phyloP scores from a whole-genome alignment of 495 filamentous ascomycete species.

The Geoglossum glabrum region DNA sequence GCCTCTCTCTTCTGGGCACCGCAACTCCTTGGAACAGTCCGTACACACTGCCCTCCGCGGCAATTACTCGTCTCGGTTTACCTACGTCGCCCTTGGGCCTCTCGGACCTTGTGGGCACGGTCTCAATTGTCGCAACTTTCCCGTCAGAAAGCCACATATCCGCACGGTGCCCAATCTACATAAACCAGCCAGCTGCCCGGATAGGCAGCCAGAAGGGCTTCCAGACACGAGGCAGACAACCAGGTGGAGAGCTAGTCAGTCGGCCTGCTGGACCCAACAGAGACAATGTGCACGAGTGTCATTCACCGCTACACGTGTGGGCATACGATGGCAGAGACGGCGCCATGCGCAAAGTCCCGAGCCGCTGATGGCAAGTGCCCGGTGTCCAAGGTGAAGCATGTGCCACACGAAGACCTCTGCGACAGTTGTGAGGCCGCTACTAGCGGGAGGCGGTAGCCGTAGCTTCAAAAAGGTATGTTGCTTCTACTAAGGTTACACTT shows the following conservation, averaged over 20 bases:
- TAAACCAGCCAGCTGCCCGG: no score
- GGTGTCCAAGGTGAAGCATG: background rate
- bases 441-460: background rate
- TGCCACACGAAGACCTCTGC: background rate
- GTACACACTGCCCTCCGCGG: background rate
- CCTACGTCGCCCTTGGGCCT: background rate
- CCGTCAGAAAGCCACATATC: background rate
- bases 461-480: background rate
- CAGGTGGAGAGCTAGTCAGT: background rate
- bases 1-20: background rate
- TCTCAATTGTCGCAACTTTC: background rate
- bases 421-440: background rate
- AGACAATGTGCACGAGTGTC: constrained; percentile 9
- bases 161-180: background rate
- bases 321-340: constrained; percentile 5
- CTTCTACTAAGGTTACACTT: background rate
- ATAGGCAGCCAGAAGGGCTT: no score
- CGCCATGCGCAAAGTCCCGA: constrained; percentile 8
- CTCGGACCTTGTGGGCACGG: background rate
- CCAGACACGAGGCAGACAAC: background rate
- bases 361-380: background rate
- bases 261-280: no score
- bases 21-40: background rate
- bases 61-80: background rate
- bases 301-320: constrained; percentile 9